Evolutionary conservation across 441 rosid genomes (phyloP).

Genomic region (Dalechampia spathulata): DNA sequence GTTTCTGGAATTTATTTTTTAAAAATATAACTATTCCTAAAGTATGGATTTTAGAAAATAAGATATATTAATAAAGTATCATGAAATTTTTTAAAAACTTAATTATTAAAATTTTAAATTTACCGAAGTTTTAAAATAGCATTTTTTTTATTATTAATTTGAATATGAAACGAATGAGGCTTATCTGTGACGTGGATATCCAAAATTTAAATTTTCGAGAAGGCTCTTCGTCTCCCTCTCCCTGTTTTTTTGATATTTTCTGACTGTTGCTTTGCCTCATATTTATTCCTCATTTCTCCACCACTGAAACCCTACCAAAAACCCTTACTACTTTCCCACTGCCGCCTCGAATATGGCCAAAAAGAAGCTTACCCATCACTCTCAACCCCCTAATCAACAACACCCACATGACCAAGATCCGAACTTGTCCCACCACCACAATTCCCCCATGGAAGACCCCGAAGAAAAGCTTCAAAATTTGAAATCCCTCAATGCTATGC

Average conservation of each 20-base stretch:
- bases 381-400: slow-evolving; percentile 14
- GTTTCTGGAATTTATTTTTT: too few species aligned
- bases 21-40: too few species aligned
- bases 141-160: too few species aligned
- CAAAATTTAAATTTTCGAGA: slow-evolving; percentile 26
- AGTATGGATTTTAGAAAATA: too few species aligned
- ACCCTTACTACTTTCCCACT: slow-evolving; percentile 22
- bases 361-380: slow-evolving; percentile 37
- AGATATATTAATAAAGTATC: too few species aligned
- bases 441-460: slow-evolving; percentile 25
- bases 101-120: too few species aligned
- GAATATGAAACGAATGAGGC: too few species aligned
- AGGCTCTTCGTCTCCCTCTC: neutral
- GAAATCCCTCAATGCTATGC: slow-evolving; percentile 37
- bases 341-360: slow-evolving; percentile 38
- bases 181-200: too few species aligned
- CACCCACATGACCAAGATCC: slow-evolving; percentile 11
- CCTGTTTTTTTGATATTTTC: neutral
- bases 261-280: neutral
- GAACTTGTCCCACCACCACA: neutral
- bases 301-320: slow-evolving; percentile 43
- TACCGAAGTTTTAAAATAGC: too few species aligned
- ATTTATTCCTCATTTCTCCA: slow-evolving; percentile 19
- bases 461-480: slow-evolving; percentile 32
- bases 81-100: too few species aligned